These are phyloP conservation scores for Talaromyces liani DNA, from an alignment of 495 filamentous ascomycete genomes.

Conservation along the genomic window DNA sequence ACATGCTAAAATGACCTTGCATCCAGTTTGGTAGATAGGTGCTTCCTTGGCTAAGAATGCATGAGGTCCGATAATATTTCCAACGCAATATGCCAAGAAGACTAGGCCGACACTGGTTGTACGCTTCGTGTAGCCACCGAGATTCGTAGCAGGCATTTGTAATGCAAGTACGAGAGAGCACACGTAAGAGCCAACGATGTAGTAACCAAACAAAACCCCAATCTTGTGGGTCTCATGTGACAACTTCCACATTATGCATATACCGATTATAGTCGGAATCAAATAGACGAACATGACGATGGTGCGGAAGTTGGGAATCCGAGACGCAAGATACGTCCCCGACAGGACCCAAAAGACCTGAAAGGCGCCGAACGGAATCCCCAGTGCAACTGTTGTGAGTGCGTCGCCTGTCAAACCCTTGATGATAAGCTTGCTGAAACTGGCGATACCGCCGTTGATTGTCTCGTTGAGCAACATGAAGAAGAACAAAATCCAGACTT, in stretches of 20 bases:
- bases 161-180: conserved; percentile 31
- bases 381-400: conserved; percentile 23
- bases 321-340: conserved; percentile 26
- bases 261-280: conserved; percentile 26
- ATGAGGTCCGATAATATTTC: conserved; percentile 29
- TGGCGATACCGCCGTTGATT: conserved; percentile 30
- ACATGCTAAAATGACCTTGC: conserved; percentile 26
- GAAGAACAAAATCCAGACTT: conserved; percentile 33
- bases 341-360: conserved; percentile 29
- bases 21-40: conserved; percentile 26
- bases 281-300: conserved; percentile 30
- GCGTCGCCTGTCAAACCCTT: conserved; percentile 25
- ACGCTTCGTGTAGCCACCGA: conserved; percentile 35
- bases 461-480: conserved; percentile 30
- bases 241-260: conserved; percentile 30
- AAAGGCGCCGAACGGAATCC: conserved; percentile 33
- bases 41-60: conserved; percentile 27
- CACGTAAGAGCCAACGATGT: conserved; percentile 31
- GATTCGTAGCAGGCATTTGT: conserved; percentile 34
- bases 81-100: conserved; percentile 32
- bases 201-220: conserved; percentile 32
- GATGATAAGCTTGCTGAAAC: conserved; percentile 33
- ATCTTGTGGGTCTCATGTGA: conserved; percentile 21
- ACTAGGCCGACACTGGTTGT: conserved; percentile 31
- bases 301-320: conserved; percentile 24